These are phyloP conservation scores for Arabidopsis arenosa DNA, from an alignment of 345 rosid species.

Conservation along the genomic window DNA sequence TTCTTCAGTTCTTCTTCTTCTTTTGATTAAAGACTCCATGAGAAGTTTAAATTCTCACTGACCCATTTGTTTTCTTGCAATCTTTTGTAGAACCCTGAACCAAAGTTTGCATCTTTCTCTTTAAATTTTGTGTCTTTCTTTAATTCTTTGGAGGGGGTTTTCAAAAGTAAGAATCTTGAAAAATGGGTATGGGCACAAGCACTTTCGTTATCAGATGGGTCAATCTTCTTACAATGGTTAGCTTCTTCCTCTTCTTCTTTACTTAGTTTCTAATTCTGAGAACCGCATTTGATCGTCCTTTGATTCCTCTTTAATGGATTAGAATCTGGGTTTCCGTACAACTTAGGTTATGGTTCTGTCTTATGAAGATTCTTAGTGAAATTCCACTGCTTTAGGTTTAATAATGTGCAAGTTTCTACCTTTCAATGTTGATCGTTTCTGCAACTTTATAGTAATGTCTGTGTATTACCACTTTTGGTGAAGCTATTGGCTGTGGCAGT, in stretches of 20 bases:
- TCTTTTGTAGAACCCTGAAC: conserved; percentile 11
- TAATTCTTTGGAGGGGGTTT: conserved; percentile 1
- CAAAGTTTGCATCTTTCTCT: conserved; percentile 27
- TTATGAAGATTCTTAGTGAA: conserved; percentile 12
- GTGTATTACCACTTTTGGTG: conserved; percentile 37
- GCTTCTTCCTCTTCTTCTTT: conserved; percentile 1
- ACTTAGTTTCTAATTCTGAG: conserved; percentile 31
- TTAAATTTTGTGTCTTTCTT: conserved; percentile 17
- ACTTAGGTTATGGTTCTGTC: conserved; percentile 27
- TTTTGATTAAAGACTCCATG: conserved; percentile 28
- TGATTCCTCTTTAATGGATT: conserved; percentile 28
- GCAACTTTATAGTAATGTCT: conserved; percentile 9
- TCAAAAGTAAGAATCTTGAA: conserved; percentile 29
- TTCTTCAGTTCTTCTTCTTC: conserved; percentile 26
- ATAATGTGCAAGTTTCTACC: conserved; percentile 2
- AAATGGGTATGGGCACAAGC: conserved; percentile 86
- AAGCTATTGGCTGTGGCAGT: conserved; percentile 82
- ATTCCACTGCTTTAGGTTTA: conserved; percentile 11
- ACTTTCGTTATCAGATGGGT: conserved; percentile 91
- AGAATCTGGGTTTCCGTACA: conserved; percentile 29
- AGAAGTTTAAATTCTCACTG: conserved; percentile 33
- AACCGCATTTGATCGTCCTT: background rate
- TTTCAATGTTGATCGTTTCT: background rate
- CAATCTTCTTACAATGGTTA: conserved; percentile 90
- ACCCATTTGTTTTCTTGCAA: conserved; percentile 33